Base-by-base conservation (phyloP, 1,284 basidiomycete species). In the Wallemia mellicola region DNA sequence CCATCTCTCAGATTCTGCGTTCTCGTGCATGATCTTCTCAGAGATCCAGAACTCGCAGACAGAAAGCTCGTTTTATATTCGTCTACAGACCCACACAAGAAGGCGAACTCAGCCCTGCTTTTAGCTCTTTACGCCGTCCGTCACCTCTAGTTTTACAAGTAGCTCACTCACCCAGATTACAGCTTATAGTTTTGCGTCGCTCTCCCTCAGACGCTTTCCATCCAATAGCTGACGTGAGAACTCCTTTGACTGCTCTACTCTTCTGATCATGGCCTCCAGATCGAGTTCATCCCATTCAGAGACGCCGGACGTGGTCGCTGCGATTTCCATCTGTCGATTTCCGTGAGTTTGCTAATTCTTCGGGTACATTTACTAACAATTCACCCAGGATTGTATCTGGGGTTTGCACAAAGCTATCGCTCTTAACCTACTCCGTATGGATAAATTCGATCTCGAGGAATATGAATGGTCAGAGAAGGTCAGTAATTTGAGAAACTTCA, bases 121-220 rank as follows among this genome's bases (percentile, higher is more conserved):
- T 84, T 91, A 73, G 82, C 88, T 2, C 77, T 98, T 48, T 98
- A 91, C 70, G 78, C 83, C 54, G 86, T 88, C 65, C 62, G 83
- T 76, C 57, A 38, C 61, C 57, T 60, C 65, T 64, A 60, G 65
- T 68, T 22, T 26, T 30, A 28, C n/a, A 25, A 33, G 24, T 26
- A 25, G n/a, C 56, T 48, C n/a, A 28, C 55, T 28, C 22, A 27
- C 25, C 59, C 22, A 2, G 56, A 58, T 48, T 54, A 27, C 67
- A 94, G 88, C 83, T 96, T 78, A 88, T 96, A 63, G 87, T 96
- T 3, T 81, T 86, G 68, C 78, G 86, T 63, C 80, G 82, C 61
- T 77, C 82, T n/a, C 91, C 92, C 25, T 92, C 87, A 79, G 86
- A 94, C 69, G 88, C 88, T 1, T 91, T 94, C 68, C 80, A 86